phyloP scores from a whole-genome alignment of 177 flowering plant genomes.

The Tripterygium wilfordii region DNA sequence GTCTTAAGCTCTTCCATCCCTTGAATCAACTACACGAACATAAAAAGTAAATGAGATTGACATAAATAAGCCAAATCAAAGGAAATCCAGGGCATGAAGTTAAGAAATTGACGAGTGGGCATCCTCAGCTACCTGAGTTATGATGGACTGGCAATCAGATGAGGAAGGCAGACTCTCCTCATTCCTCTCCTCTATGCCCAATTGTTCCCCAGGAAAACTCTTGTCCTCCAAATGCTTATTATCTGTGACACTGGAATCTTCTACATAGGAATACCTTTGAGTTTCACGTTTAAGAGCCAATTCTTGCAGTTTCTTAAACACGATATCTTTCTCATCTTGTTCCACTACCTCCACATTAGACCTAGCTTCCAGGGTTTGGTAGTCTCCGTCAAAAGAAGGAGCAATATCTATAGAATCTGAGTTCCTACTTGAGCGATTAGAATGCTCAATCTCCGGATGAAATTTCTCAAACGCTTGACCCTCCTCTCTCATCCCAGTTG shows the following conservation, averaged over 20 bases:
- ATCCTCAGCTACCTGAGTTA: slow-evolving; percentile 39
- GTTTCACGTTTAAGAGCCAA: slow-evolving; percentile 19
- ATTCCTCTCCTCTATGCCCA: slow-evolving; percentile 14
- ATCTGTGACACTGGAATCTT: slow-evolving; percentile 11
- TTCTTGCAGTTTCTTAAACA: slow-evolving; percentile 37
- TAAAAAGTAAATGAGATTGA: neutral
- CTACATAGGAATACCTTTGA: slow-evolving; percentile 9
- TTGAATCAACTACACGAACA: slow-evolving; percentile 35
- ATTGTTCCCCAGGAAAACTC: slow-evolving; percentile 1
- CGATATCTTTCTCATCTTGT: slow-evolving; percentile 25
- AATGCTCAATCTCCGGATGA: slow-evolving; percentile 9
- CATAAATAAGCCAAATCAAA: too few species aligned
- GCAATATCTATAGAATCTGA: slow-evolving; percentile 16
- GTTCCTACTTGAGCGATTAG: slow-evolving; percentile 10
- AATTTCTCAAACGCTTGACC: slow-evolving; percentile 8
- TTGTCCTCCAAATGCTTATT: slow-evolving; percentile 15
- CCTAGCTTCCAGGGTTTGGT: slow-evolving; percentile 12
- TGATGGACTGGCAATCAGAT: slow-evolving; percentile 22
- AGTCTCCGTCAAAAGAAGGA: slow-evolving; percentile 16
- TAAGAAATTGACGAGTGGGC: neutral
- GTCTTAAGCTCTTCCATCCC: slow-evolving; percentile 48
- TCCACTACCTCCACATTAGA: slow-evolving; percentile 8
- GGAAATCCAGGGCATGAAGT: neutral
- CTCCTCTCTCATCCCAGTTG: slow-evolving; percentile 11
- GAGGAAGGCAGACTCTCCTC: slow-evolving; percentile 20